phyloP scores from a whole-genome alignment of 495 filamentous ascomycete species.

The Hyaloscypha variabilis region DNA sequence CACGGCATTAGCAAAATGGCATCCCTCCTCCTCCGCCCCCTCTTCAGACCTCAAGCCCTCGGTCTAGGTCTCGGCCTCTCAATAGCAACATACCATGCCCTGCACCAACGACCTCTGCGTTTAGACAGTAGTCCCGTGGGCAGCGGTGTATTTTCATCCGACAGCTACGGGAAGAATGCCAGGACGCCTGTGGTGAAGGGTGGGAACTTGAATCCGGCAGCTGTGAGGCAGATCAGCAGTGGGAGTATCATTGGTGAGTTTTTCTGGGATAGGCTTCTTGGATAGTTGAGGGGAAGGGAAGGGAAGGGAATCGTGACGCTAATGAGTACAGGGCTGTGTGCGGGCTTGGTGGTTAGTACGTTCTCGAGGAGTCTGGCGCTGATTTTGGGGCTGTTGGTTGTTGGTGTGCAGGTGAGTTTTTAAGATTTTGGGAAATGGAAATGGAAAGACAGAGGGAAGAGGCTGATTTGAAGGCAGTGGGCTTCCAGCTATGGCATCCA shows the following conservation, averaged over 20 bases:
- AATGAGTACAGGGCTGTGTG: slow-evolving; percentile 56
- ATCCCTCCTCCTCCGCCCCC: slow-evolving; percentile 15
- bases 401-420: slow-evolving; percentile 65
- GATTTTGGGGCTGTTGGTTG: slow-evolving; percentile 69
- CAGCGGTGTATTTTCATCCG: slow-evolving; percentile 8
- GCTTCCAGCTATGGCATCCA: slow-evolving; percentile 75
- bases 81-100: slow-evolving; percentile 7
- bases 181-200: slow-evolving; percentile 35
- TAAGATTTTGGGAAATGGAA: background rate
- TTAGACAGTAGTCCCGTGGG: background rate
- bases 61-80: slow-evolving; percentile 10
- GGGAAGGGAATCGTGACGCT: slow-evolving; percentile 1
- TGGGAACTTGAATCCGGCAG: slow-evolving; percentile 47
- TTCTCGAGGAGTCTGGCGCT: slow-evolving; percentile 78
- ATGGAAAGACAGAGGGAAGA: background rate
- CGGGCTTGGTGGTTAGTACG: slow-evolving; percentile 69
- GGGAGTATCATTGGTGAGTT: slow-evolving; percentile 65
- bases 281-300: background rate
- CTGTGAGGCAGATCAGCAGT: slow-evolving; percentile 67
- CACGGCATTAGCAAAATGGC: background rate
- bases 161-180: slow-evolving; percentile 27
- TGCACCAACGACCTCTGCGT: background rate
- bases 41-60: slow-evolving; percentile 18
- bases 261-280: background rate
- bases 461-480: slow-evolving; percentile 48